phyloP scores from a whole-genome alignment of 2,329 filamentous ascomycete genomes.

The Xylariaceae sp. region DNA sequence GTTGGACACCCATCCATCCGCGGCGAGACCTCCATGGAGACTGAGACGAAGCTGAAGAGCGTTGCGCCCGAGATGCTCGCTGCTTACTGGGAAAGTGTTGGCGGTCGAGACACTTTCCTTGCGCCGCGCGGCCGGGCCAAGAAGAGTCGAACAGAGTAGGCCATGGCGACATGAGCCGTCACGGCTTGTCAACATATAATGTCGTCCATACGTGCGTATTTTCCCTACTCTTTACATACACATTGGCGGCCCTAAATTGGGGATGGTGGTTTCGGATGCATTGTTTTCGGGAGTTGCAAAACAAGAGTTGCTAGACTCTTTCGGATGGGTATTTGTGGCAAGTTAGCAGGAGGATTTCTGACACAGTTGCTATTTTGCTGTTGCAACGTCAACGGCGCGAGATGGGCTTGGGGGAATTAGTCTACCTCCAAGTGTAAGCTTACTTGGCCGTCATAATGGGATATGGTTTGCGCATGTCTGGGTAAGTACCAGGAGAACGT shows the following conservation, averaged over 20 bases:
- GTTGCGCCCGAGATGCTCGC: slow-evolving; percentile 24
- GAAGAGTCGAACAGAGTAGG: slow-evolving; percentile 18
- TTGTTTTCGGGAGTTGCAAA: slow-evolving; percentile 14
- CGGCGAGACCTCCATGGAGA: slow-evolving; percentile 29
- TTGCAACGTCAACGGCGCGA: not conserved
- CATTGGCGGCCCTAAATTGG: slow-evolving; percentile 2
- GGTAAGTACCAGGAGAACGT: not conserved
- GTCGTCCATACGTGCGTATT: not conserved
- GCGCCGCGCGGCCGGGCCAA: slow-evolving; percentile 28
- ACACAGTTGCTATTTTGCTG: too few relatives aligned
- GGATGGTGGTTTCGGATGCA: slow-evolving; percentile 10
- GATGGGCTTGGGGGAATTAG: not conserved
- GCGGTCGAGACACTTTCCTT: slow-evolving; percentile 27
- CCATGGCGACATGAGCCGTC: not conserved
- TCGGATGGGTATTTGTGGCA: not conserved
- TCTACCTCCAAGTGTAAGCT: not conserved
- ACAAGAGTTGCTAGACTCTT: not conserved
- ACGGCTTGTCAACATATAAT: not conserved
- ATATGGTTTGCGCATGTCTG: not conserved
- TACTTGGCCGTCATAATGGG: not conserved
- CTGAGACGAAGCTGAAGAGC: slow-evolving; percentile 30
- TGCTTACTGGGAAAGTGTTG: slow-evolving; percentile 30
- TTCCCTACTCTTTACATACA: slow-evolving; percentile 5
- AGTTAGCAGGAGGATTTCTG: not conserved
- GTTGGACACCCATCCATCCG: slow-evolving; percentile 30